Evolutionary conservation across 345 rosid genomes (phyloP), one percentile per base, ranked within the genome.

Genomic region (Murraya paniculata): DNA sequence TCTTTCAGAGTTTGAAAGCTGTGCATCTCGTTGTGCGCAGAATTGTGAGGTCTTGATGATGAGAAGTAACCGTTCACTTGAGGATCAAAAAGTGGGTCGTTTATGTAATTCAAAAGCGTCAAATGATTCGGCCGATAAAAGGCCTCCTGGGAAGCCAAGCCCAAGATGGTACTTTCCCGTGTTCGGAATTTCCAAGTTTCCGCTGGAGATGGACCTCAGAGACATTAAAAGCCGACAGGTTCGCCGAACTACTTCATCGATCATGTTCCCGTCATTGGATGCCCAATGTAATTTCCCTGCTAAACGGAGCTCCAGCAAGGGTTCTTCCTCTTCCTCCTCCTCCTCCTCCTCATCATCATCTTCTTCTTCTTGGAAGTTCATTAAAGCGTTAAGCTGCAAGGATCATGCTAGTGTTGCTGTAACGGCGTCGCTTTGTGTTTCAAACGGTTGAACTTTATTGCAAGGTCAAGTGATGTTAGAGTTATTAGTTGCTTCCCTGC

Each of bases 161-260:
- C 90, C 90, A 7, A 80, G 87, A 80, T 89, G 94, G 98, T 90
- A 81, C 7, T 58, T 88, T 72, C 84, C 89, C 68, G 80, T 89
- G 91, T 89, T 93, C 68, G 94, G 97, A 38, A 83, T 85, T 81
- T 83, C 85, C 39, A 87, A 83, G 88, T 84, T 87, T 18, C 92
- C 94, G 4, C 86, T 85, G 25, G 93, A 79, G 79, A 89, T 87
- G 81, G 92, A 90, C 72, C 88, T 93, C 4, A 83, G 77, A 28
- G 96, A 93, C 72, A 93, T 93, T 14, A 89, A 83, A 55, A 91
- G 48, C 89, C 88, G 94, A 27, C 98, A 90, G 83, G 67, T 50
- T 74, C 92, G 94, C 59, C 89, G 91, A 72, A 84, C 13, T 74
- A 45, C 50, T 45, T 81, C 87, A 0, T 79, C 89, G 57, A 72